Evolutionary conservation across 2,329 filamentous ascomycete genomes (phyloP).

Genomic region (Aspergillus phoenicis): DNA sequence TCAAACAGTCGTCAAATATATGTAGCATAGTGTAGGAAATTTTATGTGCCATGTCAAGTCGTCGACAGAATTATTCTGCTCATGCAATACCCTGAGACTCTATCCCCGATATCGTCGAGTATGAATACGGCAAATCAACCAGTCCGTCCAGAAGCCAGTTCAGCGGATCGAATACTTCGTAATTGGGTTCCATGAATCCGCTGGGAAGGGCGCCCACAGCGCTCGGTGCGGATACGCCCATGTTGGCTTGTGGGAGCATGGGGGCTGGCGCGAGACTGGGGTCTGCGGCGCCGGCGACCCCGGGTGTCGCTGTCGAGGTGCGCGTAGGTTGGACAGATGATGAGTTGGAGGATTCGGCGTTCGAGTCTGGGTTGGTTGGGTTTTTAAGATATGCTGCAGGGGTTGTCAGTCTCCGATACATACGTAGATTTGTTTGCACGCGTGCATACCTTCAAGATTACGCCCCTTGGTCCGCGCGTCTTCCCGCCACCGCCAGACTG

Average conservation of each 20-base stretch:
- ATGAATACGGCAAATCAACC: constrained; percentile 75
- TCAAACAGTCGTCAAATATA: constrained; percentile 10
- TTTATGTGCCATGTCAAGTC: not conserved
- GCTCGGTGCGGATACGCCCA: constrained; percentile 33
- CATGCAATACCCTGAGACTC: constrained; percentile 46
- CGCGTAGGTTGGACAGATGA: constrained; percentile 56
- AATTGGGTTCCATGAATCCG: constrained; percentile 68
- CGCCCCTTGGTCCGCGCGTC: constrained; percentile 69
- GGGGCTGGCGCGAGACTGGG: constrained; percentile 48
- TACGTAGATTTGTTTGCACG: not conserved
- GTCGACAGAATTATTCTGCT: not conserved
- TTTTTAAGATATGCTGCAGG: constrained; percentile 70
- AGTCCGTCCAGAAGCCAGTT: constrained; percentile 92
- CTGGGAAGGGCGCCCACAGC: constrained; percentile 36
- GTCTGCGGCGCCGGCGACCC: constrained; percentile 39
- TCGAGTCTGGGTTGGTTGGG: constrained; percentile 80
- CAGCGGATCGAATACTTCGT: constrained; percentile 88
- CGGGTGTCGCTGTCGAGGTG: constrained; percentile 39
- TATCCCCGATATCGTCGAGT: constrained; percentile 56
- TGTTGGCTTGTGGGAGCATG: constrained; percentile 34
- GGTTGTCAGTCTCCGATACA: constrained; percentile 15
- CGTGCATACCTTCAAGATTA: constrained; percentile 70
- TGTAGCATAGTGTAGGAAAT: constrained; percentile 8
- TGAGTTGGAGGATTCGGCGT: constrained; percentile 70
- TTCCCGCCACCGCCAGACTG: constrained; percentile 68